These are phyloP conservation scores for Biscutella auriculata DNA, from an alignment of 441 rosid genomes.

Conservation along the genomic window DNA sequence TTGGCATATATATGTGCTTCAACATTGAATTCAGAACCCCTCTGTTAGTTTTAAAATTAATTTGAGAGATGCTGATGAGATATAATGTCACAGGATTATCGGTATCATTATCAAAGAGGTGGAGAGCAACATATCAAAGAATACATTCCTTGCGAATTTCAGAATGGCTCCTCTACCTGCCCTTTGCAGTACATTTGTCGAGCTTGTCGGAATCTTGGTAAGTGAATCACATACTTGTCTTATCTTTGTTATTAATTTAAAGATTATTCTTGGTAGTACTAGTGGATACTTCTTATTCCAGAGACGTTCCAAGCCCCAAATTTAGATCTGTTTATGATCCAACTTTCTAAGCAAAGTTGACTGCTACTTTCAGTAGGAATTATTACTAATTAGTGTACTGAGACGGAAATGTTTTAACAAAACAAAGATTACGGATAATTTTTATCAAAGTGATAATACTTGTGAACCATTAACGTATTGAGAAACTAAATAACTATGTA, in stretches of 20 bases:
- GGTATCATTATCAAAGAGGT: slow-evolving; percentile 81
- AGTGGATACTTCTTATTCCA: neutral
- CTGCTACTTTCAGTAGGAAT: neutral
- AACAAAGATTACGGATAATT: neutral
- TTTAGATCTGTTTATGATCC: neutral
- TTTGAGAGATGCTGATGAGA: slow-evolving; percentile 16
- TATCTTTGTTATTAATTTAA: neutral
- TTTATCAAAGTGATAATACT: neutral
- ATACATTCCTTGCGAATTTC: slow-evolving; percentile 73
- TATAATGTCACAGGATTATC: slow-evolving; percentile 54
- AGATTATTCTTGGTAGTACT: neutral
- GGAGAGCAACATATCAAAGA: slow-evolving; percentile 77
- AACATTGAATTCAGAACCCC: neutral
- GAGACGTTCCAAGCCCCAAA: neutral
- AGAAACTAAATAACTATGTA: slow-evolving; percentile 1
- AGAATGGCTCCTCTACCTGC: slow-evolving; percentile 74
- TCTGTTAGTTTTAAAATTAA: neutral
- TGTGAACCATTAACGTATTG: neutral
- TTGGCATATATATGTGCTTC: neutral
- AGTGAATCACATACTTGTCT: slow-evolving; percentile 20
- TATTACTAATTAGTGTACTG: neutral
- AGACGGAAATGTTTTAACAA: neutral
- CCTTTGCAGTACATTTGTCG: slow-evolving; percentile 73
- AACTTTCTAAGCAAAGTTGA: neutral
- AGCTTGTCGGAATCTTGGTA: slow-evolving; percentile 84